Percentiles rank a stretch among this genome's conserved stretches.
These are phyloP conservation scores for Termitomyces sp. DNA, from an alignment of 768 basidiomycete species.

Conservation along the genomic window DNA sequence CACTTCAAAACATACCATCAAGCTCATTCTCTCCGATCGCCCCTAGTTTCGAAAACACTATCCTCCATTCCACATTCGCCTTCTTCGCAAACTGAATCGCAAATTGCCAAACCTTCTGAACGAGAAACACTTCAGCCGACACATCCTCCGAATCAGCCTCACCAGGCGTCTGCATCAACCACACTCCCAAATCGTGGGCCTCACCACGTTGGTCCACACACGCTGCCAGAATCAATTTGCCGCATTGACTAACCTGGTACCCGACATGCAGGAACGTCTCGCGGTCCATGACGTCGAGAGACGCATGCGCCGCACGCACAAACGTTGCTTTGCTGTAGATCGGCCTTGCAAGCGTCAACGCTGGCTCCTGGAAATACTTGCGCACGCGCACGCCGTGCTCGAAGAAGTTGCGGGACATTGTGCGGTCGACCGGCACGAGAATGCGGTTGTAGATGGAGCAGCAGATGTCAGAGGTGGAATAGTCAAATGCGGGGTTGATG, in stretches of 20 bases:
- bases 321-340: constrained; percentile 33
- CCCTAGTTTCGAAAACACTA: constrained; percentile 71
- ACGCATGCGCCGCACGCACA: constrained; percentile 29
- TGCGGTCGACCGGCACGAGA: constrained; percentile 53
- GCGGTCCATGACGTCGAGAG: constrained; percentile 42
- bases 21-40: constrained; percentile 55
- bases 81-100: constrained; percentile 54
- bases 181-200: constrained; percentile 62
- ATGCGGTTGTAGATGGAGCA: constrained; percentile 72
- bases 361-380: constrained; percentile 60
- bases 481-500: constrained; percentile 35
- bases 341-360: constrained; percentile 58
- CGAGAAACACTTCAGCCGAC: constrained; percentile 36
- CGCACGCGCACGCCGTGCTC: constrained; percentile 34
- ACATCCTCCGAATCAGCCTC: constrained; percentile 19
- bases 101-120: constrained; percentile 70
- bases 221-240: constrained; percentile 75
- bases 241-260: constrained; percentile 60
- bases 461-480: constrained; percentile 50
- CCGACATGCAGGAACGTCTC: constrained; percentile 70
- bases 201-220: constrained; percentile 81
- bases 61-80: constrained; percentile 76
- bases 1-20: constrained; percentile 63
- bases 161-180: constrained; percentile 45
- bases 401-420: constrained; percentile 51